Evolutionary conservation across 176 grass and related monocot genomes (phyloP).

Genomic region (Triticum urartu): DNA sequence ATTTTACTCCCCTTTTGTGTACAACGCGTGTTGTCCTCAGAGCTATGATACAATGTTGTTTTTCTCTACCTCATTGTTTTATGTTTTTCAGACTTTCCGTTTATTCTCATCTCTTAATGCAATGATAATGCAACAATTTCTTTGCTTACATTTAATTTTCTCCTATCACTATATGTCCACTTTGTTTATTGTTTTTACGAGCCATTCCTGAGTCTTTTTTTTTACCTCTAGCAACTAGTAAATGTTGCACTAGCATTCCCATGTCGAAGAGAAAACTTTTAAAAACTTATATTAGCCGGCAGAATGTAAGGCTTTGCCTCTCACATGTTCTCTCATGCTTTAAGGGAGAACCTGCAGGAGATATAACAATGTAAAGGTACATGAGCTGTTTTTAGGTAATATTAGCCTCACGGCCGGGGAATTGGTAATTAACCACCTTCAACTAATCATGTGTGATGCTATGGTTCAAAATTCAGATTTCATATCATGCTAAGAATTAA

Average conservation of each 20-base stretch:
- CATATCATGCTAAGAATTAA: background rate
- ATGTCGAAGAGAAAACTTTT: background rate
- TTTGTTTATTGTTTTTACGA: background rate
- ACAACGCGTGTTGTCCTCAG: too few species aligned
- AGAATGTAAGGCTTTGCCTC: background rate
- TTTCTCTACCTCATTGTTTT: too few species aligned
- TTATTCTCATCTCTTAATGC: background rate
- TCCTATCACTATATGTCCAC: too few species aligned
- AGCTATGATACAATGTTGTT: too few species aligned
- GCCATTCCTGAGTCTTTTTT: background rate
- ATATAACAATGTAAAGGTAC: background rate
- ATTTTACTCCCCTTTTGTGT: background rate
- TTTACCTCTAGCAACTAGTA: background rate
- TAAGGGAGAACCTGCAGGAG: background rate
- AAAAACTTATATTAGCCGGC: background rate
- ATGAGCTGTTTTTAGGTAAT: background rate
- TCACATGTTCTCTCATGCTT: background rate
- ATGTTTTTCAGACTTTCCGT: background rate
- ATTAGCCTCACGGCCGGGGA: background rate
- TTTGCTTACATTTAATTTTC: background rate
- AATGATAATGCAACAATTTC: background rate
- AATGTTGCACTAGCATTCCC: background rate
- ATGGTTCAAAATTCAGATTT: background rate
- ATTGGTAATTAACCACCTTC: background rate
- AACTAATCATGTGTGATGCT: background rate